These are phyloP conservation scores for Termitomyces titanicus DNA, from an alignment of 768 basidiomycete species.

Conservation along the genomic window DNA sequence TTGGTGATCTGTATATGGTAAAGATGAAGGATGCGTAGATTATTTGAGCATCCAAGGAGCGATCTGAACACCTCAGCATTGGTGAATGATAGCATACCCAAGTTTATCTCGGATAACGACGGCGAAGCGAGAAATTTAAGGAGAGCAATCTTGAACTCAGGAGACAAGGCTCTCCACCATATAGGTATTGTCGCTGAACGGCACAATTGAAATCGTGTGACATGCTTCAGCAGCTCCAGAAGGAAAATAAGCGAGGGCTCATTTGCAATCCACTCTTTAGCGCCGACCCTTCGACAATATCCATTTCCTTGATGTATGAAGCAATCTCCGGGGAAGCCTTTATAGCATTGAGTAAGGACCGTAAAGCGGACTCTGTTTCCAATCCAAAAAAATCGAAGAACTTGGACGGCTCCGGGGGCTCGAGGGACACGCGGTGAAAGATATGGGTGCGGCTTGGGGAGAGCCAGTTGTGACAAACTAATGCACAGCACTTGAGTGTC, in stretches of 20 bases:
- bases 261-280: slow-evolving; percentile 18
- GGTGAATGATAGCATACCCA: slow-evolving; percentile 18
- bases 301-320: slow-evolving; percentile 18
- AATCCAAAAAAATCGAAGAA: not conserved
- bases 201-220: slow-evolving; percentile 20
- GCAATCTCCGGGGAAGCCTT: slow-evolving; percentile 12
- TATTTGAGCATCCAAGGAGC: slow-evolving; percentile 14
- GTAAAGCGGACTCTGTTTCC: not conserved
- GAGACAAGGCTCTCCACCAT: slow-evolving; percentile 16
- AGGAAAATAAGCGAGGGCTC: slow-evolving; percentile 18
- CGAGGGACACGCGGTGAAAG: slow-evolving; percentile 20
- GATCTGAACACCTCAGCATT: slow-evolving; percentile 12
- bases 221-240: slow-evolving; percentile 16
- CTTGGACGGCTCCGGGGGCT: slow-evolving; percentile 12
- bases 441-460: slow-evolving; percentile 21
- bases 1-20: slow-evolving; percentile 15
- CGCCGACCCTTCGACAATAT: slow-evolving; percentile 22
- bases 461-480: slow-evolving; percentile 26
- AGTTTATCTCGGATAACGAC: slow-evolving; percentile 17
- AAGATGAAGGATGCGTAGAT: slow-evolving; percentile 17
- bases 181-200: slow-evolving; percentile 19
- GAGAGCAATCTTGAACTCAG: slow-evolving; percentile 14
- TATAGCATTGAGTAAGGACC: slow-evolving; percentile 19
- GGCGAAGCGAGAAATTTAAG: slow-evolving; percentile 14
- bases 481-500: slow-evolving; percentile 20